phyloP scores from a whole-genome alignment of 345 rosid species.

The Abelmoschus esculentus region DNA sequence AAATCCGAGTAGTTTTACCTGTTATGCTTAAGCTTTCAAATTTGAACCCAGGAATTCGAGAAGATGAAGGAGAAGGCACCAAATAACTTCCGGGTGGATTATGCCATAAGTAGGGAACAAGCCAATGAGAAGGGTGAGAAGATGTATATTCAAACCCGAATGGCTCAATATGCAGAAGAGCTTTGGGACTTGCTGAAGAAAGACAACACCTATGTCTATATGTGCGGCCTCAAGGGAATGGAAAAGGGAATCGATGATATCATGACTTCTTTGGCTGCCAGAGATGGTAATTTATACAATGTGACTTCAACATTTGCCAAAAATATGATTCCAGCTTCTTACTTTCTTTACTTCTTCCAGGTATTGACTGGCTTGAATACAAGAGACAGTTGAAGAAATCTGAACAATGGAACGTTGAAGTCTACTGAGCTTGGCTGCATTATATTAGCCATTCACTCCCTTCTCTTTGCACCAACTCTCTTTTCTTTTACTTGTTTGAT shows the following conservation, averaged over 20 bases:
- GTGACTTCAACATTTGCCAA: neutral
- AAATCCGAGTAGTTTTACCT: neutral
- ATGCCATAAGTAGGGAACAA: conserved; percentile 79
- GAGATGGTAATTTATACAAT: conserved; percentile 39
- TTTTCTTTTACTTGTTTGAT: neutral
- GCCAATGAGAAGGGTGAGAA: conserved; percentile 68
- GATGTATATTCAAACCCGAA: conserved; percentile 87
- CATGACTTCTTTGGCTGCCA: conserved; percentile 62
- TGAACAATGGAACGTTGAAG: conserved; percentile 58
- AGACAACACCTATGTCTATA: conserved; percentile 77
- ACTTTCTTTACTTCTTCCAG: conserved; percentile 21
- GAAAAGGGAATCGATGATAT: conserved; percentile 38
- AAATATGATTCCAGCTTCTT: neutral
- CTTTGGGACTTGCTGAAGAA: conserved; percentile 84
- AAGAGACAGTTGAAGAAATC: conserved; percentile 26
- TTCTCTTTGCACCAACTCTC: neutral
- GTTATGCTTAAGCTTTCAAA: too few species aligned
- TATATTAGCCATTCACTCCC: neutral
- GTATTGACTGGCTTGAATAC: conserved; percentile 83
- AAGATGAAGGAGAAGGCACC: conserved; percentile 70
- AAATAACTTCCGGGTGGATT: conserved; percentile 68
- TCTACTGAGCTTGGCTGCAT: conserved; percentile 34
- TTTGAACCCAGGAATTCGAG: conserved; percentile 37
- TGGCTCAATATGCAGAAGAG: conserved; percentile 81
- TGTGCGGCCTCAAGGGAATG: conserved; percentile 86